Percentiles rank a stretch among this genome's conserved stretches.
phyloP scores from a whole-genome alignment of 371 early-diverging fungal species.

The Saksenaea oblongispora region DNA sequence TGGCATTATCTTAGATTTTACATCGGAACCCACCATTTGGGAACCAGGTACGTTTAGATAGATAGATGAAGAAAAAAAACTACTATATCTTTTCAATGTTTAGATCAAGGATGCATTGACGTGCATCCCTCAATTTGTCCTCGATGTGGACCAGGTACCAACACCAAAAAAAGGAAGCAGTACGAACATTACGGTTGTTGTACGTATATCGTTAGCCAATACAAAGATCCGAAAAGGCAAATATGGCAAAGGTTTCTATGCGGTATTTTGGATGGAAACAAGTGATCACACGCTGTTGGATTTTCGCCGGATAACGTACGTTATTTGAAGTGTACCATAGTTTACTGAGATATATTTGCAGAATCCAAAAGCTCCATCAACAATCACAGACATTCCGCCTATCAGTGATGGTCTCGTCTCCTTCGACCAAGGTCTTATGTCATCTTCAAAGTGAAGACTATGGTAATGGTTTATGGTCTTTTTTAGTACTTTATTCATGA shows the following conservation, averaged over 20 bases:
- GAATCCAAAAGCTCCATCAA: neutral
- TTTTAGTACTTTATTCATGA: neutral
- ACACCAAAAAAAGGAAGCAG: neutral
- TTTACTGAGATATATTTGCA: neutral
- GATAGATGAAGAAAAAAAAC: neutral
- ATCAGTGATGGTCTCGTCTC: neutral
- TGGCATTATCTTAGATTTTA: constrained; percentile 24
- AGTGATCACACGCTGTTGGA: constrained; percentile 27
- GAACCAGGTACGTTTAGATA: constrained; percentile 29
- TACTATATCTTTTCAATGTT: neutral
- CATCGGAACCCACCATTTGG: constrained; percentile 58
- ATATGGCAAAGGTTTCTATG: constrained; percentile 28
- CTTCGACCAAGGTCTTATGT: neutral
- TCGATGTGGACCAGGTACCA: constrained; percentile 6
- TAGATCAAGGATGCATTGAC: constrained; percentile 16
- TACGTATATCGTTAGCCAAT: constrained; percentile 18
- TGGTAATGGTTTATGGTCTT: neutral
- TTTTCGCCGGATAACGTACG: constrained; percentile 40
- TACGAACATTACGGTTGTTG: constrained; percentile 6
- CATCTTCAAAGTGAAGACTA: constrained; percentile 9
- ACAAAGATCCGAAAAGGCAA: constrained; percentile 11
- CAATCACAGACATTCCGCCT: neutral
- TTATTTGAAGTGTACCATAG: neutral
- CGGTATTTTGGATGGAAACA: constrained; percentile 36
- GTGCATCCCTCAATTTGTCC: constrained; percentile 18